These are phyloP conservation scores for Thelonectria olida DNA, from an alignment of 2,329 filamentous ascomycete genomes.

Conservation along the genomic window DNA sequence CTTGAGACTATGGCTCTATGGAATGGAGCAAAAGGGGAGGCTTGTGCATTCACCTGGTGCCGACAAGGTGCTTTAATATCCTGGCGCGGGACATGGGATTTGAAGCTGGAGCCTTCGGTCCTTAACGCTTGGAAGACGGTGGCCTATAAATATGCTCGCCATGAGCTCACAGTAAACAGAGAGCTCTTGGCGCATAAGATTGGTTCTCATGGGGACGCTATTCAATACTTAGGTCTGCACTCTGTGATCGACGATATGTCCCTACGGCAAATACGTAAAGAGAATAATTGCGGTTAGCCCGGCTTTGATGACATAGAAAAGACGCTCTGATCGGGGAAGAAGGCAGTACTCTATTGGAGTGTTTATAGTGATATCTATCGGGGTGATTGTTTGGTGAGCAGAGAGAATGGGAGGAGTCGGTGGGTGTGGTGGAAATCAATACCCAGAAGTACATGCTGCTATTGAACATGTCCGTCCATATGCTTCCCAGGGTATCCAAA, in stretches of 20 bases:
- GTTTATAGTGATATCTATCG: neutral
- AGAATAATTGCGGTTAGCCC: slow-evolving; percentile 11
- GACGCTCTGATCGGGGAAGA: neutral
- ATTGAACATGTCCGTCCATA: neutral
- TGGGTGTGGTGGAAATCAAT: neutral
- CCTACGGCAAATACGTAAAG: slow-evolving; percentile 20
- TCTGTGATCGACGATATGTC: slow-evolving; percentile 18
- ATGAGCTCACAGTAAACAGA: neutral
- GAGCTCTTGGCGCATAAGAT: neutral
- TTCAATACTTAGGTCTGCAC: slow-evolving; percentile 15
- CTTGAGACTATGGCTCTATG: slow-evolving; percentile 20
- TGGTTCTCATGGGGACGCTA: slow-evolving; percentile 27
- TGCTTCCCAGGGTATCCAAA: neutral
- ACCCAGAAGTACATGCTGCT: neutral
- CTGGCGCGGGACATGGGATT: slow-evolving; percentile 21
- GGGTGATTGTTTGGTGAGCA: neutral
- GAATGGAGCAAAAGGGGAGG: slow-evolving; percentile 19
- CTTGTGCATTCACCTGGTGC: slow-evolving; percentile 19
- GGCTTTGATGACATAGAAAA: neutral
- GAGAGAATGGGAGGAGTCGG: neutral
- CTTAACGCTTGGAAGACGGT: slow-evolving; percentile 6
- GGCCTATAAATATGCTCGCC: neutral
- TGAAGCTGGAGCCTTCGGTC: neutral
- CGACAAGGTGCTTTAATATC: neutral
- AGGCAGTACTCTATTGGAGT: neutral